Percentiles rank a stretch among this genome's conserved stretches.
These are phyloP conservation scores for Crithidia thermophila DNA, from an alignment of 208 protist species.

Conservation along the genomic window DNA sequence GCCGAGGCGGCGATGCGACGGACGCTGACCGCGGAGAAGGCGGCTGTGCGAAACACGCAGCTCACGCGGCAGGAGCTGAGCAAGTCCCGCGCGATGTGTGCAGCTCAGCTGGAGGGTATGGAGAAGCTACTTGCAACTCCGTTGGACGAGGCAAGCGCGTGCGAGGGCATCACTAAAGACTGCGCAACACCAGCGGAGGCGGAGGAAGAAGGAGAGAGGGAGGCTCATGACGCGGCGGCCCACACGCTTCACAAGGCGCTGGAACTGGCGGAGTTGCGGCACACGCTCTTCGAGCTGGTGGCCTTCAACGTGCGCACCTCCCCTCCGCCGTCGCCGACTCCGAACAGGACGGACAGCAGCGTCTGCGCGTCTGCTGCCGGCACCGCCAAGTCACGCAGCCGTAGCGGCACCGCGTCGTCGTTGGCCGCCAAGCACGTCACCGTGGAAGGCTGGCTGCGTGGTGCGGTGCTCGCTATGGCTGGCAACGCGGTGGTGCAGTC, in stretches of 20 bases:
- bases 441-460: slow-evolving; percentile 45
- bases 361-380: neutral
- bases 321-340: neutral
- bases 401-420: slow-evolving; percentile 3
- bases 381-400: slow-evolving; percentile 12
- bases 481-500: slow-evolving; percentile 59
- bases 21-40: slow-evolving; percentile 9
- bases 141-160: neutral
- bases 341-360: neutral
- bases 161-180: neutral
- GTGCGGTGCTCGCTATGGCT: slow-evolving; percentile 52
- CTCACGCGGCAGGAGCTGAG: slow-evolving; percentile 4
- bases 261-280: slow-evolving; percentile 29
- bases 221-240: neutral
- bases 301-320: slow-evolving; percentile 12
- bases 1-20: neutral
- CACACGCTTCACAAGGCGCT: slow-evolving; percentile 8
- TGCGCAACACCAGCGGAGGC: neutral
- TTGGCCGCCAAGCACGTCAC: neutral
- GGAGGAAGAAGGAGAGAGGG: no score
- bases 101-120: neutral
- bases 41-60: neutral
- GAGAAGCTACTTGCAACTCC: no score
- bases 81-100: neutral
- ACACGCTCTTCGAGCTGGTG: slow-evolving; percentile 16